Evolutionary conservation across 208 protist genomes (phyloP).

Genomic region (Trypanosoma lewisi): DNA sequence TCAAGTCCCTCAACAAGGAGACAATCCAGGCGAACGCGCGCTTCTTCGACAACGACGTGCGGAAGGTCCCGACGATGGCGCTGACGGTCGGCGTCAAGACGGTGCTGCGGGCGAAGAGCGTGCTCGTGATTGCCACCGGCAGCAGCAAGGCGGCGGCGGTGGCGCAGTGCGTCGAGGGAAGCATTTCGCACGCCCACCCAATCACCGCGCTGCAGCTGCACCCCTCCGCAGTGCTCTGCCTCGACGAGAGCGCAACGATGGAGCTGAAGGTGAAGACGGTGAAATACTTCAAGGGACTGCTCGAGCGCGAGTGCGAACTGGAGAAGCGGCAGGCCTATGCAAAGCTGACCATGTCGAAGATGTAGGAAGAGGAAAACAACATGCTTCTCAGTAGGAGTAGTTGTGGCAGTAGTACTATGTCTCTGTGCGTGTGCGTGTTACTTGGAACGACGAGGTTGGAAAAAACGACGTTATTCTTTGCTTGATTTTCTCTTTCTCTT

Average conservation of each 20-base stretch:
- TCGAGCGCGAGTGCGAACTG: slow-evolving; percentile 64
- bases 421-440: no score
- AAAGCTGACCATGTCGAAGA: slow-evolving; percentile 28
- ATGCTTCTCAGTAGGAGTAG: no score
- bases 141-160: slow-evolving; percentile 87
- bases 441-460: no score
- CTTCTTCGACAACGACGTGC: slow-evolving; percentile 92
- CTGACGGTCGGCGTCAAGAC: slow-evolving; percentile 95
- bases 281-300: slow-evolving; percentile 91
- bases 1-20: slow-evolving; percentile 94
- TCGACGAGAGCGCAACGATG: slow-evolving; percentile 90
- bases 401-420: no score
- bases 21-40: slow-evolving; percentile 93
- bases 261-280: slow-evolving; percentile 94
- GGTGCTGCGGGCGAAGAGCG: slow-evolving; percentile 80
- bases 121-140: slow-evolving; percentile 93
- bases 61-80: slow-evolving; percentile 91
- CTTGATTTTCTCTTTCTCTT: neutral
- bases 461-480: no score
- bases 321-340: slow-evolving; percentile 48
- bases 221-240: slow-evolving; percentile 80
- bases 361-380: no score
- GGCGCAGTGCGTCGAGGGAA: slow-evolving; percentile 88
- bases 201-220: slow-evolving; percentile 91
- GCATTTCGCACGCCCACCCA: slow-evolving; percentile 92